Conservation (phyloP, 495 filamentous ascomycete species). For the Cenococcum geophilum region DNA sequence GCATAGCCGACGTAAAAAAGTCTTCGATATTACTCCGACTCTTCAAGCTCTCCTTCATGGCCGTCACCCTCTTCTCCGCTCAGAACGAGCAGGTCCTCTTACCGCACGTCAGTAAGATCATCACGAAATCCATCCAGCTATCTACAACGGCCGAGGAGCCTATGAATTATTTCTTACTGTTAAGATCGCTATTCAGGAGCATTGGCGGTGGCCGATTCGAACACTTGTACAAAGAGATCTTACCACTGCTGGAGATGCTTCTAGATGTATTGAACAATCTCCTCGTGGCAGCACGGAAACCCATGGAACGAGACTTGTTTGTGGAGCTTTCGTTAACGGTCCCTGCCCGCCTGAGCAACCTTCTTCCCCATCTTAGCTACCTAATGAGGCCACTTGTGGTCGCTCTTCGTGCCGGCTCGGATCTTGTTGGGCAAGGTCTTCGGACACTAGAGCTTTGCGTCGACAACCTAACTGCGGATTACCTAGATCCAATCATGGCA, state of each 20-base stretch:
- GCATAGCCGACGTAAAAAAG: slow-evolving; percentile 80
- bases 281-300: slow-evolving; percentile 79
- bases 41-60: slow-evolving; percentile 99
- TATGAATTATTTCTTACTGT: slow-evolving; percentile 95
- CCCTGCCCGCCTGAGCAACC: slow-evolving; percentile 87
- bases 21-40: slow-evolving; percentile 87
- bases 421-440: slow-evolving; percentile 89
- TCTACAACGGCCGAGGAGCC: slow-evolving; percentile 94
- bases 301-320: slow-evolving; percentile 86
- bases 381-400: slow-evolving; percentile 96
- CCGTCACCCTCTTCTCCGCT: slow-evolving; percentile 86
- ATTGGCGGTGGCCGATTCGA: slow-evolving; percentile 98
- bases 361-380: slow-evolving; percentile 93
- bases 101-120: slow-evolving; percentile 91
- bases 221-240: slow-evolving; percentile 93
- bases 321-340: slow-evolving; percentile 96
- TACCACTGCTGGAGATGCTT: slow-evolving; percentile 93
- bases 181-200: slow-evolving; percentile 87
- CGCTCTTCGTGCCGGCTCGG: slow-evolving; percentile 81
- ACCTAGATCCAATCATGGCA: slow-evolving; percentile 97
- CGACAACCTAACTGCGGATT: slow-evolving; percentile 96
- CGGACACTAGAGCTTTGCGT: slow-evolving; percentile 94
- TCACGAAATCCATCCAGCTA: slow-evolving; percentile 91
- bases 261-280: slow-evolving; percentile 95
- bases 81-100: slow-evolving; percentile 95